A percentile compares a stretch with the other conserved stretches of the same genome.
Conservation (phyloP, 2,329 filamentous ascomycete genomes). For the Clathrospora elynae region DNA sequence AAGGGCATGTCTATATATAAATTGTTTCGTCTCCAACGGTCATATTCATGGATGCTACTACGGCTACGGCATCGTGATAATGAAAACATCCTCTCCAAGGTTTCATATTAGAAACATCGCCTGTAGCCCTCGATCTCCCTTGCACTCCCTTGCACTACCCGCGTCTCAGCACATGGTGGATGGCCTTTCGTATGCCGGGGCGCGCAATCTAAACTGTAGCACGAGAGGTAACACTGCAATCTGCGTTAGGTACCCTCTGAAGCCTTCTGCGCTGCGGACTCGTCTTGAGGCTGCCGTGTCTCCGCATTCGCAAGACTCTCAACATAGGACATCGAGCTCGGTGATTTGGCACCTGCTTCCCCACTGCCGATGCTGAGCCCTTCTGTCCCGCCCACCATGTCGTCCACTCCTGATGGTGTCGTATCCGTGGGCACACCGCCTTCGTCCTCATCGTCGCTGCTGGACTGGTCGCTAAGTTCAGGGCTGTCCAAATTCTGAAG, state of each 20-base stretch:
- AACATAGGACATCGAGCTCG: constrained; percentile 12
- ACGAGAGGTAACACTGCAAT: too few relatives aligned
- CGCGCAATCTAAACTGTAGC: too few relatives aligned
- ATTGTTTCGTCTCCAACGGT: too few relatives aligned
- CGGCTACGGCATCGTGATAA: too few relatives aligned
- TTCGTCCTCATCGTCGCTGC: constrained; percentile 40
- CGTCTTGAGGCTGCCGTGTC: neutral
- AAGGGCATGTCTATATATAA: constrained; percentile 12
- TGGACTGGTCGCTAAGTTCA: constrained; percentile 43
- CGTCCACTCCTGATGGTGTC: constrained; percentile 6
- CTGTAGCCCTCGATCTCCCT: too few relatives aligned
- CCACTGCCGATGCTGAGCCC: constrained; percentile 1
- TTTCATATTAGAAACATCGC: too few relatives aligned
- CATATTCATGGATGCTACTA: too few relatives aligned
- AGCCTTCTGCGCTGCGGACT: constrained; percentile 2
- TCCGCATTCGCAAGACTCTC: constrained; percentile 8
- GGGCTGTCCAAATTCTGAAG: constrained; percentile 49
- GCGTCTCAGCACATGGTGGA: too few relatives aligned
- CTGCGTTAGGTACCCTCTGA: constrained; percentile 6
- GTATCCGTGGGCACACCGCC: constrained; percentile 28
- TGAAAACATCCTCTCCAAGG: too few relatives aligned
- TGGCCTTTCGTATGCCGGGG: too few relatives aligned
- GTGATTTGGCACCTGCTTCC: constrained; percentile 4
- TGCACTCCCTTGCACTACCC: too few relatives aligned
- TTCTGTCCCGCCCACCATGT: constrained; percentile 6